Base-by-base conservation (phyloP, 2,329 filamentous ascomycete genomes). In the Ophiosphaerella narmari region DNA sequence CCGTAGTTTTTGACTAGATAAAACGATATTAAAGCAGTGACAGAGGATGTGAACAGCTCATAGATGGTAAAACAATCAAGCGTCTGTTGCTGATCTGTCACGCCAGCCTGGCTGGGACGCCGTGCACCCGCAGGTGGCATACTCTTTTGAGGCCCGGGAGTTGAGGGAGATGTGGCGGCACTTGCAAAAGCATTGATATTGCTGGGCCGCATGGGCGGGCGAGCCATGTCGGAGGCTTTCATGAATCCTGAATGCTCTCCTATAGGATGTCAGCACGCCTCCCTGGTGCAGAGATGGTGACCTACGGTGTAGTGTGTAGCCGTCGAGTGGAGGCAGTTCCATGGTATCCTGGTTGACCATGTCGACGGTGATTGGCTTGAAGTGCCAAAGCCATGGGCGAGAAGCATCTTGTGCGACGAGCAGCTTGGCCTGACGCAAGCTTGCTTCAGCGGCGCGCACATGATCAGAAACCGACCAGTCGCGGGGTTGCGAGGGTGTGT, bases 21-120 rank as follows among this genome's bases (percentile, higher is more conserved):
- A 35, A 66, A 73, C 21, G 70, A 68, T 53, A 74, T 58, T 40
- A 70, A 58, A 33, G 68, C 70, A 47, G 71, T 54, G 39, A 75
- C 65, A 39, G 72, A 68, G 24, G 72, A 70, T 5, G 62, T 69
- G 58, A 74, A 73, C 31, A 73, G 60, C 51, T 72, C 69, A 61
- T 75, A 75, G 31, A 74, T 52, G 24, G 63, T 54, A 34, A 65
- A 64, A 50, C 54, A 66, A 49, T 74, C 71, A 21, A 67, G 60
- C 11, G 59, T 57, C 34, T 61, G 65, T 29, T 53, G 62, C 24
- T 63, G 55, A 16, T 59, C 56, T 24, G 46, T 18, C 18, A 43
- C n/a, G 14, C 42, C 48, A 24, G 42, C 13, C 41, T 65, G 67
- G 26, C 39, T 48, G 40, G 40, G 24, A 11, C 55, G 40, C 18